phyloP scores from a whole-genome alignment of 768 basidiomycete species.

The Trametes meyenii region DNA sequence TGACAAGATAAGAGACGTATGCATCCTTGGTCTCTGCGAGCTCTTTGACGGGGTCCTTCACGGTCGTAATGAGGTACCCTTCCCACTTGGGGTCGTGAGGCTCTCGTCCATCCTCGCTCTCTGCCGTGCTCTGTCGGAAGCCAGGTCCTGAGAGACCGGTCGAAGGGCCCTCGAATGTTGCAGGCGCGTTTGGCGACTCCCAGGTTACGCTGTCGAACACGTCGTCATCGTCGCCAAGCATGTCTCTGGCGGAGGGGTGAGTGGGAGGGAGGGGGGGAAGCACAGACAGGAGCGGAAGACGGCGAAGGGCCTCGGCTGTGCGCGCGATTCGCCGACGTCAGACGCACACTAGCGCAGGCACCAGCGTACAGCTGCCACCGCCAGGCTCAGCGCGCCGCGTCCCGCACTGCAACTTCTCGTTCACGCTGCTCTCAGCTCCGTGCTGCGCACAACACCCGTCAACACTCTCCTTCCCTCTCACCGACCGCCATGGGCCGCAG shows the following conservation, averaged over 20 bases:
- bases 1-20: constrained; percentile 92
- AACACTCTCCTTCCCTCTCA: constrained; percentile 24
- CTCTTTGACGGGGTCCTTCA: constrained; percentile 94
- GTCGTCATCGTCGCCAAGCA: constrained; percentile 88
- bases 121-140: constrained; percentile 78
- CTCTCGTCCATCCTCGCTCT: constrained; percentile 60
- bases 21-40: constrained; percentile 96
- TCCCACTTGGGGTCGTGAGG: constrained; percentile 91
- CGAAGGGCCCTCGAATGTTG: constrained; percentile 45
- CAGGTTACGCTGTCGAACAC: constrained; percentile 92
- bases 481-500: constrained; percentile 28
- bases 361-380: neutral
- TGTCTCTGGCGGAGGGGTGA: constrained; percentile 32
- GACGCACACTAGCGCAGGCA: constrained; percentile 5
- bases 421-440: constrained; percentile 3
- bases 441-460: constrained; percentile 27
- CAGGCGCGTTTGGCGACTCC: constrained; percentile 71
- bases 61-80: constrained; percentile 77
- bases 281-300: neutral
- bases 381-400: constrained; percentile 2
- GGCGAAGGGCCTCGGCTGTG: constrained; percentile 11
- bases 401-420: constrained; percentile 7
- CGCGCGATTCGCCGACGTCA: constrained; percentile 21
- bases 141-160: constrained; percentile 61
- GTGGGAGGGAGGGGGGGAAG: neutral